Conservation (phyloP, 805 yeast species). For the Lachancea sp. region DNA sequence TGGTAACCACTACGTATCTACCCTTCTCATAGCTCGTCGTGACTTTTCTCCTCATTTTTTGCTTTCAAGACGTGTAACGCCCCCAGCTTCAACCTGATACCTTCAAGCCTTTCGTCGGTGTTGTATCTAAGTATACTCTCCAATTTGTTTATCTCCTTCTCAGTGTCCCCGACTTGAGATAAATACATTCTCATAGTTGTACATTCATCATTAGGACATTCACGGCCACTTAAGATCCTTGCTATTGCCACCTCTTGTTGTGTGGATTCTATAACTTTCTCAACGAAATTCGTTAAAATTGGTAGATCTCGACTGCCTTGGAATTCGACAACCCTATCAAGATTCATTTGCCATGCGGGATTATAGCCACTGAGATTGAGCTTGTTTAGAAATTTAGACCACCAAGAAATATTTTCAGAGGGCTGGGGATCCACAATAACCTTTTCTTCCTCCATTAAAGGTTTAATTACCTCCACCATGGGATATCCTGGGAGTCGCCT, state of each 20-base stretch:
- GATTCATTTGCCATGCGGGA: conserved; percentile 21
- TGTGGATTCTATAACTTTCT: conserved; percentile 23
- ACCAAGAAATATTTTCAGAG: conserved; percentile 4
- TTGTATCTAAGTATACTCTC: conserved; percentile 20
- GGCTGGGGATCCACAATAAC: not conserved
- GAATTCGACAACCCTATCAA: conserved; percentile 46
- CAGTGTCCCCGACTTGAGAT: conserved; percentile 29
- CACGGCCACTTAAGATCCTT: conserved; percentile 34
- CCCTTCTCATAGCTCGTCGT: conserved; percentile 2
- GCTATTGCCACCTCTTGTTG: conserved; percentile 10
- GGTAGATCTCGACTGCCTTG: conserved; percentile 46
- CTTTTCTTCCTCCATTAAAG: conserved; percentile 17
- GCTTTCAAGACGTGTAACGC: not conserved
- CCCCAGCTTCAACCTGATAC: conserved; percentile 1
- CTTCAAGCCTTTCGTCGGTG: conserved; percentile 3
- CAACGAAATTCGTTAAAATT: conserved; percentile 46
- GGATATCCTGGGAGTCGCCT: conserved; percentile 51
- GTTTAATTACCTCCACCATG: conserved; percentile 49
- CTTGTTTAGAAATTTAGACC: conserved; percentile 2
- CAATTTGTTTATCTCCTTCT: conserved; percentile 29
- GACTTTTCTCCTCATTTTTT: not conserved
- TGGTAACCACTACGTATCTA: conserved; percentile 19
- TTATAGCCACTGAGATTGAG: conserved; percentile 9
- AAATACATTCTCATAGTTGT: conserved; percentile 13
- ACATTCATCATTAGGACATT: conserved; percentile 34